These are phyloP conservation scores for Fulvia fulva DNA, from an alignment of 2,329 filamentous ascomycete genomes.

Conservation along the genomic window DNA sequence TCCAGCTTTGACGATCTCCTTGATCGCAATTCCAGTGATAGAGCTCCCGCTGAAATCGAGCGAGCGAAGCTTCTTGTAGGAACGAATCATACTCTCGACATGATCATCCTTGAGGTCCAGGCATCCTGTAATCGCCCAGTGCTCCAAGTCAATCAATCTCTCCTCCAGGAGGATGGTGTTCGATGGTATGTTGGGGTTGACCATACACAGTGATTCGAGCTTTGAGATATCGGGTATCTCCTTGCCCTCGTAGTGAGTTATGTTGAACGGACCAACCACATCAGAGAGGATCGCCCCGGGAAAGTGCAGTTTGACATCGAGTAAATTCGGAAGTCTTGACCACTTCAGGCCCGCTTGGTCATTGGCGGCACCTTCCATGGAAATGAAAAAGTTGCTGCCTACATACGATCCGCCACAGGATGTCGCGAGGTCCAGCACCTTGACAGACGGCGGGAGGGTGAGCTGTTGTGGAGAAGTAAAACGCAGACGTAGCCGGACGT, in stretches of 20 bases:
- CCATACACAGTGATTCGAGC: conserved; percentile 1
- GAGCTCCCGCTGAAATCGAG: conserved; percentile 37
- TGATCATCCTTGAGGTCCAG: conserved; percentile 29
- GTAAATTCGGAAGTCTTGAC: conserved; percentile 1
- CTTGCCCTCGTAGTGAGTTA: not conserved
- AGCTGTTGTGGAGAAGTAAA: not conserved
- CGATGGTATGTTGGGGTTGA: not conserved
- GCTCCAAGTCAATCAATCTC: conserved; percentile 6
- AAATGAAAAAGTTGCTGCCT: not conserved
- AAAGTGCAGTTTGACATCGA: conserved; percentile 7
- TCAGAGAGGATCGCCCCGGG: not conserved
- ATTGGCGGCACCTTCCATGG: not conserved
- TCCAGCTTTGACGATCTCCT: conserved; percentile 29
- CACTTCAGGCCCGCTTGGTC: not conserved
- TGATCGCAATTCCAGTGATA: conserved; percentile 42
- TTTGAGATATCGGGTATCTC: not conserved
- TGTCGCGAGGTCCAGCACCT: not conserved
- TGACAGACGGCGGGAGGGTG: conserved; percentile 7
- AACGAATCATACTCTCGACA: conserved; percentile 28
- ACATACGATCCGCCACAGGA: not conserved
- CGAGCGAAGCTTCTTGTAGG: conserved; percentile 20
- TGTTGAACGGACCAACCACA: conserved; percentile 1
- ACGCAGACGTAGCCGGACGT: conserved; percentile 6
- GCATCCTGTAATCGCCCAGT: conserved; percentile 8
- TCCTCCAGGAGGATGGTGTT: not conserved